A percentile compares a stretch with the other conserved stretches of the same genome.
phyloP scores from a whole-genome alignment of 495 filamentous ascomycete genomes.

The Beverwykella pulmonaria region DNA sequence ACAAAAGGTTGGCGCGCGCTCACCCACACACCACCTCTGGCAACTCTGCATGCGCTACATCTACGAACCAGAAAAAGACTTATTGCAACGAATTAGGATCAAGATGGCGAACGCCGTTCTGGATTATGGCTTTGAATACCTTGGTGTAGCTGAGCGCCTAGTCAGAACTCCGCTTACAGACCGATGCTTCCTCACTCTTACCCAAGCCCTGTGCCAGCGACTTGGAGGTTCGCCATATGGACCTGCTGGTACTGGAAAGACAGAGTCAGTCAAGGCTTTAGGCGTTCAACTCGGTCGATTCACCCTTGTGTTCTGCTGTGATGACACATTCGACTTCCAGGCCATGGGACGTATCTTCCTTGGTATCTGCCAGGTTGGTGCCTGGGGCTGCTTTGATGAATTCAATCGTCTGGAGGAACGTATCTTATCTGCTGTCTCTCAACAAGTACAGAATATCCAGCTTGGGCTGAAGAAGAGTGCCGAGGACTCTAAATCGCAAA shows the following conservation, averaged over 20 bases:
- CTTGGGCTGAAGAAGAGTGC: conserved; percentile 82
- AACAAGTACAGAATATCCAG: conserved; percentile 99
- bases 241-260: conserved; percentile 98
- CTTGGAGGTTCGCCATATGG: conserved; percentile 97
- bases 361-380: conserved; percentile 97
- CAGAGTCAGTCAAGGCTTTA: conserved; percentile 96
- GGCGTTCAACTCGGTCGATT: conserved; percentile 96
- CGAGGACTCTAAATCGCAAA: conserved; percentile 77
- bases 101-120: conserved; percentile 97
- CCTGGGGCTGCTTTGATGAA: conserved; percentile 99
- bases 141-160: conserved; percentile 92
- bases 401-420: conserved; percentile 98
- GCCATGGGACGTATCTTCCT: conserved; percentile 99
- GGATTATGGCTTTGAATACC: conserved; percentile 95
- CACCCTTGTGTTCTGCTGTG: conserved; percentile 97
- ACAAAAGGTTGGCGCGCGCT: conserved; percentile 69
- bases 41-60: conserved; percentile 97
- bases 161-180: conserved; percentile 96
- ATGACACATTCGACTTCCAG: conserved; percentile 99
- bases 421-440: conserved; percentile 95
- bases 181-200: conserved; percentile 95
- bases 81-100: conserved; percentile 80
- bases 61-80: conserved; percentile 78
- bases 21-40: conserved; percentile 87
- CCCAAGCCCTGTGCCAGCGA: conserved; percentile 90